Evolutionary conservation across 2,329 filamentous ascomycete genomes (phyloP), one percentile per base, ranked within the genome.

Genomic region (Colletotrichum lindemuthianum): DNA sequence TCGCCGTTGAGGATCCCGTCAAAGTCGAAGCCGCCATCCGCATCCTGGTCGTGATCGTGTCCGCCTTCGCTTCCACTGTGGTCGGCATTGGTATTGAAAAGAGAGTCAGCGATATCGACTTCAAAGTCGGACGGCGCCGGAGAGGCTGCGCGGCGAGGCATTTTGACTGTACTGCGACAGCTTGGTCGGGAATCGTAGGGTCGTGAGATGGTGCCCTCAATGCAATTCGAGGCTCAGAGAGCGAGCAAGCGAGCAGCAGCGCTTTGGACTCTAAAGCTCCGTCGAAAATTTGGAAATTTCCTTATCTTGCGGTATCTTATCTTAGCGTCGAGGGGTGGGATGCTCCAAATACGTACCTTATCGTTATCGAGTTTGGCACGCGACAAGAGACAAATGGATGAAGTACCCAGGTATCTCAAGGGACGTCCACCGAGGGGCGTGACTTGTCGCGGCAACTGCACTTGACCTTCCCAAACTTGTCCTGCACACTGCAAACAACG

Each of bases 121-220:
- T 97, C 96, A 69, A 90, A 91, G 79, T 98, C 95, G 53, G 95
- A 98, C 63, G 86, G 84, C 52, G 93, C 88, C 65, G 95, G 96
- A 47, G 96, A 98, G 61, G 85, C 85, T 73, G 87, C 88, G 73
- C 92, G 89, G 75, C 83, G 84, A 79, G 86, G 84, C 92, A 96
- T 97, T 8, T 44, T 70, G 65, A 34, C 40, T 10, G 32, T 4
- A 16, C n/a, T 60, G 13, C 40, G 51, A 50, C 43, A 34, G 34
- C 50, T 39, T 7, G 8, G 55, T 13, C 11, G 36, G 43, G 6
- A 16, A 24, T 13, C 34, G 48, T 0, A 16, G 56, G 39, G 45
- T 52, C 52, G n/a, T 63, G 63, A 34, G 33, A 43, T 52, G 58
- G 10, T 44, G 7, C 24, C n/a, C 24, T 15, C n/a, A 15, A 32